These are phyloP conservation scores for Boletus rex-veris DNA, from an alignment of 768 basidiomycete species.

Conservation along the genomic window DNA sequence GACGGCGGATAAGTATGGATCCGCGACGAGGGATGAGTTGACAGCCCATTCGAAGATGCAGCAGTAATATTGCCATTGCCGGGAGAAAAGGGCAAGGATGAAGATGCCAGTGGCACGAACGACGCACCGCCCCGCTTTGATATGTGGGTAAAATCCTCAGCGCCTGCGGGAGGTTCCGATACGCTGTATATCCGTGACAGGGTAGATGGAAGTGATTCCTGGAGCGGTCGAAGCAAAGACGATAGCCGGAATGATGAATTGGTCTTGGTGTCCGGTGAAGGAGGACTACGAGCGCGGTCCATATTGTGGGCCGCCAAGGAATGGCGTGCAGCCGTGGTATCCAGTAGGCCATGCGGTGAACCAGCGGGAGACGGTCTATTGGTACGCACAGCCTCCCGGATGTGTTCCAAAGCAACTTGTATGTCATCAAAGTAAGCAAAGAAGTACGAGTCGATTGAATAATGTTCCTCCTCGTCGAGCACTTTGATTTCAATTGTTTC, in stretches of 20 bases:
- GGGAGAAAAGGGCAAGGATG: conserved; percentile 30
- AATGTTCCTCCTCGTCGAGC: conserved; percentile 72
- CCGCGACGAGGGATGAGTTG: conserved; percentile 29
- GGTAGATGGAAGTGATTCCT: conserved; percentile 46
- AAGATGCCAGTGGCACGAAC: conserved; percentile 58
- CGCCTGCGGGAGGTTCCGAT: conserved; percentile 35
- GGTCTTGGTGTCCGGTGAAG: conserved; percentile 31
- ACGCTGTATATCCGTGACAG: conserved; percentile 31
- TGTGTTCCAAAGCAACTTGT: conserved; percentile 70
- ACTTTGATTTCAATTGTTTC: conserved; percentile 96
- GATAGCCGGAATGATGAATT: conserved; percentile 59
- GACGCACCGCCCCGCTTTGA: conserved; percentile 50
- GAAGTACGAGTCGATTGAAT: conserved; percentile 83
- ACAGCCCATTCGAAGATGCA: conserved; percentile 8
- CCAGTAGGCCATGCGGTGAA: conserved; percentile 41
- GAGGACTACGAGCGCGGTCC: conserved; percentile 42
- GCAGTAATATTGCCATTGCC: conserved; percentile 3
- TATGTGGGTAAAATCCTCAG: conserved; percentile 73
- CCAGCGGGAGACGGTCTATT: conserved; percentile 37
- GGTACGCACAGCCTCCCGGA: conserved; percentile 69
- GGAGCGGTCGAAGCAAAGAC: conserved; percentile 65
- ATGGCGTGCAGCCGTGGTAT: conserved; percentile 52
- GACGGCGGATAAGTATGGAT: conserved; percentile 83
- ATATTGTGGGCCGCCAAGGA: conserved; percentile 22
- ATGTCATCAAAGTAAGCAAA: conserved; percentile 93